Percentiles rank a stretch among this genome's conserved stretches.
Conservation (phyloP, 768 basidiomycete species). For the Russula griseocarnosa region DNA sequence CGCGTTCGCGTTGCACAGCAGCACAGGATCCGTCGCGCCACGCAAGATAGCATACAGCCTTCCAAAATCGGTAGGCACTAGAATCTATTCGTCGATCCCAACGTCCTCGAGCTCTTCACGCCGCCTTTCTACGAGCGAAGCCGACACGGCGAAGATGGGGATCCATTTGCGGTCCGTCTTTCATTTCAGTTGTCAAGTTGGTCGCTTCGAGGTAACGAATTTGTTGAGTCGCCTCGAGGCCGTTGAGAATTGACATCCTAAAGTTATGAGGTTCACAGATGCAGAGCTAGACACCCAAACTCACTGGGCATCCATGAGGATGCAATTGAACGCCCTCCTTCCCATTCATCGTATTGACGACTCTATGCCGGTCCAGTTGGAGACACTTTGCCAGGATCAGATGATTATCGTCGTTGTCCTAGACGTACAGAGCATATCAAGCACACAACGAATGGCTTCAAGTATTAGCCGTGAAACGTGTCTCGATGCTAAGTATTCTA, state of each 20-base stretch:
- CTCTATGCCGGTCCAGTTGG: conserved; percentile 58
- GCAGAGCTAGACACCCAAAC: conserved; percentile 29
- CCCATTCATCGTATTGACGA: conserved; percentile 66
- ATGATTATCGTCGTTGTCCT: conserved; percentile 72
- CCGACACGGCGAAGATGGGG: conserved; percentile 80
- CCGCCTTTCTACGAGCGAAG: conserved; percentile 59
- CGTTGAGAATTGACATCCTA: conserved; percentile 79
- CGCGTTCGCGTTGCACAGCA: conserved; percentile 43
- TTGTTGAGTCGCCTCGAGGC: conserved; percentile 60
- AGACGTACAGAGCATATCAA: conserved; percentile 31
- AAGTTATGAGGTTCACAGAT: neutral
- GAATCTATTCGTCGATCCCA: conserved; percentile 77
- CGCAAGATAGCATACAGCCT: conserved; percentile 54
- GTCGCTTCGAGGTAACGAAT: conserved; percentile 59
- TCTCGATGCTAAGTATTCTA: conserved; percentile 67
- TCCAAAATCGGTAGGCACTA: conserved; percentile 79
- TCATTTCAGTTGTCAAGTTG: too few relatives aligned
- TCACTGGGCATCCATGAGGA: conserved; percentile 83
- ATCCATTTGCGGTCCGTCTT: conserved; percentile 43
- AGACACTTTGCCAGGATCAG: conserved; percentile 66
- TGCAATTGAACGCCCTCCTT: conserved; percentile 70
- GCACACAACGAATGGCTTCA: too few relatives aligned
- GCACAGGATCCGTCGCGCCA: conserved; percentile 52
- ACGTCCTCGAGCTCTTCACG: conserved; percentile 47
- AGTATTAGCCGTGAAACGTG: conserved; percentile 31